These are phyloP conservation scores for Aegilops bicornis DNA, from an alignment of 176 grass and related monocot genomes.

Conservation along the genomic window DNA sequence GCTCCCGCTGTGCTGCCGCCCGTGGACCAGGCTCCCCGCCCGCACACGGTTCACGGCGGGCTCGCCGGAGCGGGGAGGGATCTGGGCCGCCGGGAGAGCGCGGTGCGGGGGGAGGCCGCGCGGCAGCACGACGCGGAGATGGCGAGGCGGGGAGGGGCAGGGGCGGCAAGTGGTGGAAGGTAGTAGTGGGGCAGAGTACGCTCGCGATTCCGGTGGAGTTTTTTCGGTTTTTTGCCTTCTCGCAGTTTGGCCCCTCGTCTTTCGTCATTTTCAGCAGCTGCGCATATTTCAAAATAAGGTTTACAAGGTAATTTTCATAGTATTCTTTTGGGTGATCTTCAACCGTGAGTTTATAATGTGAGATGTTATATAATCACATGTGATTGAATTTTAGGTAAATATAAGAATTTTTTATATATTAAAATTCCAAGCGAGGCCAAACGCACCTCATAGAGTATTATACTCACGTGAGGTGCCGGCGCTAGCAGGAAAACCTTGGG, in stretches of 20 bases:
- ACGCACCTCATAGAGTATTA: too few species aligned
- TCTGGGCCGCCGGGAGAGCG: conserved; percentile 29
- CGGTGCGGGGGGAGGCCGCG: conserved; percentile 18
- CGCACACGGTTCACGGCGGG: conserved; percentile 71
- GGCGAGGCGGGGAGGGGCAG: conserved; percentile 19
- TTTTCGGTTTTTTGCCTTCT: conserved; percentile 29
- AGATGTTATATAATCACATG: not conserved
- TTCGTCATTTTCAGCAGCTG: not conserved
- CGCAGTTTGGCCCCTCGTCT: not conserved
- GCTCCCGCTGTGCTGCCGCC: conserved; percentile 86
- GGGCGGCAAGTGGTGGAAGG: conserved; percentile 42
- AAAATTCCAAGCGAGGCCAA: too few species aligned
- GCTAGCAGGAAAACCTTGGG: too few species aligned
- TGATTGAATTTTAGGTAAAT: not conserved
- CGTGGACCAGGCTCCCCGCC: conserved; percentile 86
- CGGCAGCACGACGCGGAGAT: conserved; percentile 40
- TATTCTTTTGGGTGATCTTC: not conserved
- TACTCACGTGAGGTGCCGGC: too few species aligned
- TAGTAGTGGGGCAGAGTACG: conserved; percentile 40
- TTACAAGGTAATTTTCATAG: not conserved
- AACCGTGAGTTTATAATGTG: not conserved
- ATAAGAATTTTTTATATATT: not conserved
- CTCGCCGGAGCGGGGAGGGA: conserved; percentile 42
- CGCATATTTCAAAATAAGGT: not conserved
- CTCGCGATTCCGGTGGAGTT: conserved; percentile 37